These are phyloP conservation scores for Colletotrichum sp. DNA, from an alignment of 2,329 filamentous ascomycete species.

Conservation along the genomic window DNA sequence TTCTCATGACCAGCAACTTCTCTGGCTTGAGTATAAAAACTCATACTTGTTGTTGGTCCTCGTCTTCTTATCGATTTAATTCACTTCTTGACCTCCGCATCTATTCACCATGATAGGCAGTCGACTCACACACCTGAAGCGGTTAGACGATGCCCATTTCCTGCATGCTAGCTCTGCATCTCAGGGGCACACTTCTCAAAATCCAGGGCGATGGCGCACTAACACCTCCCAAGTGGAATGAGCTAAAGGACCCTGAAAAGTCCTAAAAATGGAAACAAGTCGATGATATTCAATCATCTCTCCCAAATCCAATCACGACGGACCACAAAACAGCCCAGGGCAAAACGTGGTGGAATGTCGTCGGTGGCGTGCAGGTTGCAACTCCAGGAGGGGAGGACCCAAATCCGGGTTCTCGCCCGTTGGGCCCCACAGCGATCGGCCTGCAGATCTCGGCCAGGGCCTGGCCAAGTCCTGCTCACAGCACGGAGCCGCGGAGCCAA, in stretches of 20 bases:
- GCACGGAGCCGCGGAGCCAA: neutral
- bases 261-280: neutral
- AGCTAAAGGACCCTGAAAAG: neutral
- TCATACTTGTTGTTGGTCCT: too few relatives aligned
- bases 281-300: neutral
- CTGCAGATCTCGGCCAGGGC: slow-evolving; percentile 16
- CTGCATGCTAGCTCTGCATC: neutral
- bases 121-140: too few relatives aligned
- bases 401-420: slow-evolving; percentile 14
- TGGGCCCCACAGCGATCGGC: slow-evolving; percentile 5
- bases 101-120: too few relatives aligned
- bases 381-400: neutral
- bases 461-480: slow-evolving; percentile 1
- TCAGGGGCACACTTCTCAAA: neutral
- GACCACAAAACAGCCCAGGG: neutral
- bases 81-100: too few relatives aligned
- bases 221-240: neutral
- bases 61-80: too few relatives aligned
- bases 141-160: too few relatives aligned
- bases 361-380: slow-evolving; percentile 5
- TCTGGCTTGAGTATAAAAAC: too few relatives aligned
- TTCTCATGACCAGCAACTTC: too few relatives aligned
- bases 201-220: neutral
- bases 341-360: slow-evolving; percentile 1
- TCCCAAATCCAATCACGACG: neutral